phyloP scores from a whole-genome alignment of 2,329 filamentous ascomycete species.

The Ceratocystis harringtonii region DNA sequence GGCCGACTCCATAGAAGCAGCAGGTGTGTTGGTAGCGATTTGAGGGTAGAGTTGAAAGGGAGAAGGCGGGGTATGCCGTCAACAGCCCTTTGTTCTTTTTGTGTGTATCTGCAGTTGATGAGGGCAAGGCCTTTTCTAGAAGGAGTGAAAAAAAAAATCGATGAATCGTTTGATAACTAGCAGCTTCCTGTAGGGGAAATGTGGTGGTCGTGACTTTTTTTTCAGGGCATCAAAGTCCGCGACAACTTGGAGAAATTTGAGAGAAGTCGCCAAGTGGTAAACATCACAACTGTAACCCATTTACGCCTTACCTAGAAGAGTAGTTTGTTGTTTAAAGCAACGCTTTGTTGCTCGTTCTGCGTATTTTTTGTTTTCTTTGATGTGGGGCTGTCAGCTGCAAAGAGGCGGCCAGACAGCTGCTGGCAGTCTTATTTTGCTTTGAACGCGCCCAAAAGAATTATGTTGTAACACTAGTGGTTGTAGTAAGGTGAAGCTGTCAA shows the following conservation, averaged over 20 bases:
- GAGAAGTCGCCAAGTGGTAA: neutral
- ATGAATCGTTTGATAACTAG: neutral
- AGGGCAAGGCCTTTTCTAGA: neutral
- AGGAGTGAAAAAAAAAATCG: neutral
- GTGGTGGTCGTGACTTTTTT: neutral
- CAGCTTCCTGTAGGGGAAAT: neutral
- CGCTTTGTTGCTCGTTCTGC: slow-evolving; percentile 18
- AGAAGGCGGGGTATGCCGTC: slow-evolving; percentile 7
- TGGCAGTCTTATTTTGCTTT: neutral
- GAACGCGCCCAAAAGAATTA: slow-evolving; percentile 1
- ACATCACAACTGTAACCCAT: neutral
- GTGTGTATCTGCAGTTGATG: neutral
- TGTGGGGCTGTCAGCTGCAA: slow-evolving; percentile 6
- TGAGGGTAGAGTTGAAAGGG: neutral
- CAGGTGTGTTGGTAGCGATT: slow-evolving; percentile 5
- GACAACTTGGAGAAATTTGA: neutral
- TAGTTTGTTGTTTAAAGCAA: slow-evolving; percentile 16
- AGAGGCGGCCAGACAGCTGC: neutral
- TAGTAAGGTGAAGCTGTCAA: neutral
- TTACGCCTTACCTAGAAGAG: slow-evolving; percentile 3
- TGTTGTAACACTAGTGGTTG: neutral
- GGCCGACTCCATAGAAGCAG: slow-evolving; percentile 51
- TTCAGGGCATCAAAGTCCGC: neutral
- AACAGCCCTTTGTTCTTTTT: neutral
- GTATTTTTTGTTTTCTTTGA: slow-evolving; percentile 25